phyloP scores from a whole-genome alignment of 1,284 basidiomycete species.

The Leccinum subrobustum region DNA sequence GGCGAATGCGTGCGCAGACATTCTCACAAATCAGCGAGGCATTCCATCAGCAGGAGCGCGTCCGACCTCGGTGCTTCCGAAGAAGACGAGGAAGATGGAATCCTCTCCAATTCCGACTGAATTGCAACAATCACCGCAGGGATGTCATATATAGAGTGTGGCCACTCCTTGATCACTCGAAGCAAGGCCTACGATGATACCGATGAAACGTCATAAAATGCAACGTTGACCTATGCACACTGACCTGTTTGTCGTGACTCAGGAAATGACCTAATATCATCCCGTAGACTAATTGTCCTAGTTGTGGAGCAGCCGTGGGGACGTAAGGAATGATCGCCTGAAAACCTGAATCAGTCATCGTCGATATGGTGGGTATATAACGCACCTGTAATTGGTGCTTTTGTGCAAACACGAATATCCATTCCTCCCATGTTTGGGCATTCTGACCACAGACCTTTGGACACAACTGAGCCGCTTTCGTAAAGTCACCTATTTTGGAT shows the following conservation, averaged over 20 bases:
- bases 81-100: slow-evolving; percentile 51
- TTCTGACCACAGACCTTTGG: slow-evolving; percentile 86
- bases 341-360: slow-evolving; percentile 1
- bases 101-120: slow-evolving; percentile 75
- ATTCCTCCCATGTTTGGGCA: slow-evolving; percentile 87
- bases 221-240: slow-evolving; percentile 18
- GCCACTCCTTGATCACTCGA: slow-evolving; percentile 85
- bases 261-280: slow-evolving; percentile 92
- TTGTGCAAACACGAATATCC: slow-evolving; percentile 91
- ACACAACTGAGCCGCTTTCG: slow-evolving; percentile 82
- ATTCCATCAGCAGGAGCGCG: slow-evolving; percentile 77
- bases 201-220: slow-evolving; percentile 7
- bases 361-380: background rate
- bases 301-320: slow-evolving; percentile 78
- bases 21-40: slow-evolving; percentile 84
- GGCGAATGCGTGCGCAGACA: background rate
- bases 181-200: slow-evolving; percentile 60
- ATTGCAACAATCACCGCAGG: slow-evolving; percentile 86
- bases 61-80: slow-evolving; percentile 39
- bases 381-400: slow-evolving; percentile 76
- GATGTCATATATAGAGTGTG: slow-evolving; percentile 87
- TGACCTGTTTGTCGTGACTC: slow-evolving; percentile 71
- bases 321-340: slow-evolving; percentile 88
- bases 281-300: slow-evolving; percentile 89
- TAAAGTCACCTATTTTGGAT: slow-evolving; percentile 65